These are phyloP conservation scores for Tanacetum coccineum DNA, from an alignment of 129 eudicot species.

Conservation along the genomic window DNA sequence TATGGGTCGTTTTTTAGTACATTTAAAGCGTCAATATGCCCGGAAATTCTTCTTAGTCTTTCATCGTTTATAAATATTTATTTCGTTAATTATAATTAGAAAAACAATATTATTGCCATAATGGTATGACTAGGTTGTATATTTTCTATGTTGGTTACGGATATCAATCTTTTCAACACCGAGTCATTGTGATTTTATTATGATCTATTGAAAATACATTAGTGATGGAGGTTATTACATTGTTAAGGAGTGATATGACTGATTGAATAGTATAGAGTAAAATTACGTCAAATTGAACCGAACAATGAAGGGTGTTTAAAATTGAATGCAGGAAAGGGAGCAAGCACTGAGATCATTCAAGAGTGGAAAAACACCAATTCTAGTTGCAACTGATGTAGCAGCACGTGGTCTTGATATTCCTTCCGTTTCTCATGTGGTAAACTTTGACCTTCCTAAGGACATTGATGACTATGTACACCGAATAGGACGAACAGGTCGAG, in stretches of 20 bases:
- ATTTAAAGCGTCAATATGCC: too few relatives aligned
- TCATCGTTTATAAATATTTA: neutral
- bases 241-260: neutral
- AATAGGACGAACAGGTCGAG: conserved; percentile 28
- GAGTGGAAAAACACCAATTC: conserved; percentile 27
- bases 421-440: conserved; percentile 25
- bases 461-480: conserved; percentile 27
- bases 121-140: neutral
- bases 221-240: neutral
- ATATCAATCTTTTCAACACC: too few relatives aligned
- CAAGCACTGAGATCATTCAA: conserved; percentile 29
- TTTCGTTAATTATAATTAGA: neutral
- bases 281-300: neutral
- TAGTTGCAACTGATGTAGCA: conserved; percentile 31
- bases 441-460: conserved; percentile 32
- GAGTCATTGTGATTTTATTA: neutral
- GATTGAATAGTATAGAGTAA: neutral
- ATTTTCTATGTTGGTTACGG: neutral
- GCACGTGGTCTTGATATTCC: conserved; percentile 30
- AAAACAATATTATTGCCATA: neutral
- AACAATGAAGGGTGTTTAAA: neutral
- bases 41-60: too few relatives aligned
- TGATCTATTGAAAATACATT: neutral
- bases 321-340: conserved; percentile 25
- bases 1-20: neutral